Evolutionary conservation across 1,139 yeast genomes (phyloP), one percentile per base, ranked within the genome.

Genomic region (Wickerhamiella infanticola): DNA sequence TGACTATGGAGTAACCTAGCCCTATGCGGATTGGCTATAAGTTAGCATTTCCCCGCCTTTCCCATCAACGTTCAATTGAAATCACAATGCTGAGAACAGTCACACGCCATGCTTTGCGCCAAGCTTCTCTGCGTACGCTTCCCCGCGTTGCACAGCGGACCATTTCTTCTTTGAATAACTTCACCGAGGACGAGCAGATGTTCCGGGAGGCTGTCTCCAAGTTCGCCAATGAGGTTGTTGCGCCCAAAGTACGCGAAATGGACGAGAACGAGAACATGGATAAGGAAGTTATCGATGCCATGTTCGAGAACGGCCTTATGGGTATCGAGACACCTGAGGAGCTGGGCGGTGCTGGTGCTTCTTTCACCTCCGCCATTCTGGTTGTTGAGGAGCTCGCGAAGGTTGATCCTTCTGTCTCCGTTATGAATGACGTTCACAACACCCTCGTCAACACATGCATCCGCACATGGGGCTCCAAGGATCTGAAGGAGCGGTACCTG

Each of bases 281-380:
- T 49, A 58, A 60, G 25, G 54, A 48, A 23, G 47, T 67, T 43
- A 59, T 66, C 47, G 48, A 57, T 44, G 65, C 62, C 33, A 57
- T 67, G 62, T 67, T 67, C 43, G 70, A 65, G 39, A 58, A 58
- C 36, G 71, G 71, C 3, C 58, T 68, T 35, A 67, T 67, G 72
- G 72, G 65, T 24, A 62, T 67, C 44, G 72, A 67, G 54, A 67
- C 70, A 8, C 69, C 71, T 8, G 69, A 66, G 50, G 68, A 67
- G 53, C 56, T 57, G 25, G 72, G 72, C 25, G 72, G 72, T 33
- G 70, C 71, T 11, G 71, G 69, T 23, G 72, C 71, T 9, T 58
- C 65, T 29, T 67, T 67, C 55, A 67, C 71, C 11, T 62, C 69
- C 5, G 72, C 72, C 9, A 66, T 68, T 45, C 53, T 68, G 11